Percentiles rank a stretch among this genome's conserved stretches.
These are phyloP conservation scores for Fomitopsis pinicola DNA, from an alignment of 1,284 basidiomycete species.

Conservation along the genomic window DNA sequence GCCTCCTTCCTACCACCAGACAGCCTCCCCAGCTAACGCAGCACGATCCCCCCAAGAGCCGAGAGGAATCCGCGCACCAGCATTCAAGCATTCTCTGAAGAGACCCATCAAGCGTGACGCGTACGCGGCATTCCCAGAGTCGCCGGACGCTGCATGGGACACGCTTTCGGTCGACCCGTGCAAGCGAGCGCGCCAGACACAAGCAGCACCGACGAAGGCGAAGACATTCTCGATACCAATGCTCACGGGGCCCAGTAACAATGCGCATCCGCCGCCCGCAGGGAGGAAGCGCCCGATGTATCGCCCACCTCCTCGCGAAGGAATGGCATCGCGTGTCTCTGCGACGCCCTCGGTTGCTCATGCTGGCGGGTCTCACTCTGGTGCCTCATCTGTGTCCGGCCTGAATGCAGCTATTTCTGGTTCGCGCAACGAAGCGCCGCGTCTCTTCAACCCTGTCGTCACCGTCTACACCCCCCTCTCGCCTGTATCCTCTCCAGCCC, in stretches of 20 bases:
- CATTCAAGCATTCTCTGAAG: background rate
- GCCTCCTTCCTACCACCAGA: too few relatives aligned
- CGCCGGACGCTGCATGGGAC: background rate
- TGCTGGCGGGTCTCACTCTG: background rate
- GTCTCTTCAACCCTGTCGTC: background rate
- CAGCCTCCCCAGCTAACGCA: background rate
- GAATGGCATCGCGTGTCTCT: background rate
- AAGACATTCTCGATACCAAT: background rate
- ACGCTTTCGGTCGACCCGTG: background rate
- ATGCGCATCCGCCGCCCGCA: too few relatives aligned
- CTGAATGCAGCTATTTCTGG: background rate
- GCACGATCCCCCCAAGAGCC: background rate
- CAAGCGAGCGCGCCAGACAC: background rate
- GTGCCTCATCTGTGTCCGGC: background rate
- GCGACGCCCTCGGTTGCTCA: background rate
- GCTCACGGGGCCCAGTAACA: background rate
- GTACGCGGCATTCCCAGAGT: background rate
- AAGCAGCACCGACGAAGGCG: background rate
- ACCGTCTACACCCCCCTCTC: background rate
- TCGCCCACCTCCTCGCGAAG: background rate
- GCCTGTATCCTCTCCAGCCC: background rate
- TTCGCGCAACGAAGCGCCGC: background rate
- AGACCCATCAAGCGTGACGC: background rate
- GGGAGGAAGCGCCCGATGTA: background rate
- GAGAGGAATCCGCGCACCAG: background rate